These are phyloP conservation scores for Limnanthes douglasii DNA, from an alignment of 345 rosid genomes.

Conservation along the genomic window DNA sequence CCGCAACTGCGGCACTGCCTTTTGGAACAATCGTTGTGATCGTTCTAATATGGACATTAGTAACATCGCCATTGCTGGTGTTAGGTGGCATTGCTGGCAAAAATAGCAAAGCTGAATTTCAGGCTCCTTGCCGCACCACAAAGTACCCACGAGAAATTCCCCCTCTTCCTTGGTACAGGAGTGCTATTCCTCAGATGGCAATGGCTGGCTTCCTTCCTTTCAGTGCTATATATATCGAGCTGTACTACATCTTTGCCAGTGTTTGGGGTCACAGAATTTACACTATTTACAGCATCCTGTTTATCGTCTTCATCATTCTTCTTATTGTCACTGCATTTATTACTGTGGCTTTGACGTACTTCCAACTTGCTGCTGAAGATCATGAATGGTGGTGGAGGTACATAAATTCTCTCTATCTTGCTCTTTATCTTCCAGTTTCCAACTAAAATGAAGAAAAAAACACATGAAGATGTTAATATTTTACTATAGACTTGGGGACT, in stretches of 20 bases:
- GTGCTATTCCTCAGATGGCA: constrained; percentile 82
- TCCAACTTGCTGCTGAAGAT: constrained; percentile 93
- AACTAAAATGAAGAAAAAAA: constrained; percentile 2
- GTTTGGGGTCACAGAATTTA: constrained; percentile 88
- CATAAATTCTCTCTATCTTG: constrained; percentile 3
- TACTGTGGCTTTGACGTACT: constrained; percentile 82
- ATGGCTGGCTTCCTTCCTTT: constrained; percentile 81
- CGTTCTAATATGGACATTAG: constrained; percentile 70
- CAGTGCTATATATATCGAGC: constrained; percentile 81
- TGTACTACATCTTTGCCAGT: constrained; percentile 76
- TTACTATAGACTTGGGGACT: neutral
- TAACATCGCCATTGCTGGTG: constrained; percentile 73
- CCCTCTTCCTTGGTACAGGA: constrained; percentile 69
- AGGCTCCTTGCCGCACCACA: constrained; percentile 81
- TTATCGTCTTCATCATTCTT: constrained; percentile 69
- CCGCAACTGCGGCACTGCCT: constrained; percentile 77
- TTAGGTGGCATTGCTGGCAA: constrained; percentile 94
- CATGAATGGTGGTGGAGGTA: constrained; percentile 97
- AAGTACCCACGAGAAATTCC: constrained; percentile 84
- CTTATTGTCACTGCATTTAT: constrained; percentile 83
- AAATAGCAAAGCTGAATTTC: constrained; percentile 84
- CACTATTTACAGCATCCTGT: constrained; percentile 75
- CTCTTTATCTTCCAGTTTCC: no score
- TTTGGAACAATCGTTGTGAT: constrained; percentile 83
- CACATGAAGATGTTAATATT: neutral